Conservation (phyloP, 2,329 filamentous ascomycete genomes). For the Cercospora canescens region DNA sequence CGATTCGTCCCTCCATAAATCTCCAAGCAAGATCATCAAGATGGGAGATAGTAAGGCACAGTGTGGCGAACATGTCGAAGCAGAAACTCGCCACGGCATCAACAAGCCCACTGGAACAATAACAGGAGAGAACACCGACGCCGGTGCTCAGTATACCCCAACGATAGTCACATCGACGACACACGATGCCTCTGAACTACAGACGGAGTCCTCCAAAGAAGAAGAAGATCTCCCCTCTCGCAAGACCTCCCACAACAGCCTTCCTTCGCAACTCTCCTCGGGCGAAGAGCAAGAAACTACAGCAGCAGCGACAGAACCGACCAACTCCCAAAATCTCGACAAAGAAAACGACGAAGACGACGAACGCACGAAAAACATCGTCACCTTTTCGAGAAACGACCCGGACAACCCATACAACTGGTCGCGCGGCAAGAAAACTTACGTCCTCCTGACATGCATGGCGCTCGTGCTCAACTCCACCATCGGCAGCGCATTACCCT, state of each 20-base stretch:
- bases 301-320: too few species aligned
- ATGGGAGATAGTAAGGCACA: conserved; percentile 3
- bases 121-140: conserved; percentile 13
- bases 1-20: not conserved
- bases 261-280: too few species aligned
- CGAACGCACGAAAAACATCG: conserved; percentile 24
- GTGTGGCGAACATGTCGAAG: conserved; percentile 44
- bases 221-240: not conserved
- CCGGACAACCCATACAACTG: conserved; percentile 46
- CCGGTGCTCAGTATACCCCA: not conserved
- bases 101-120: conserved; percentile 7
- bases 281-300: too few species aligned
- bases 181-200: conserved; percentile 19
- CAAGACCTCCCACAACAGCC: not conserved
- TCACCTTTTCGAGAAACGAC: conserved; percentile 43
- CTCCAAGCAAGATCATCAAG: not conserved
- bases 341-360: not conserved
- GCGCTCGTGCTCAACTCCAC: conserved; percentile 67
- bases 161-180: not conserved
- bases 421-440: conserved; percentile 49
- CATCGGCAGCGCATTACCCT: conserved; percentile 64
- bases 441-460: conserved; percentile 57
- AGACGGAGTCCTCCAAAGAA: conserved; percentile 3
- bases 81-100: conserved; percentile 7
- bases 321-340: not conserved